These are phyloP conservation scores for Talaromyces nanjingensis DNA, from an alignment of 495 filamentous ascomycete species.

Conservation along the genomic window DNA sequence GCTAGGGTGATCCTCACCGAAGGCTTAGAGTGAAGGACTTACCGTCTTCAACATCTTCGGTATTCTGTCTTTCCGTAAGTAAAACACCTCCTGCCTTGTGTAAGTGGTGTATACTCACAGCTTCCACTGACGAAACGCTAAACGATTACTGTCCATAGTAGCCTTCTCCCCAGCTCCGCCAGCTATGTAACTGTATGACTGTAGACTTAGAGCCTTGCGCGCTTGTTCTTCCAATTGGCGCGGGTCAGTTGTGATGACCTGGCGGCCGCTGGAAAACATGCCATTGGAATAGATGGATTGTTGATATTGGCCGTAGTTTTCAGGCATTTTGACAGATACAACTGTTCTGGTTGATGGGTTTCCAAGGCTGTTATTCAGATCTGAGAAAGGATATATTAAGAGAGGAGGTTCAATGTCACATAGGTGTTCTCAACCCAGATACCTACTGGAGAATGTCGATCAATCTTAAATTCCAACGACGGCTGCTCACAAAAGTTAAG, in stretches of 20 bases:
- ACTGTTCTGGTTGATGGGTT: too few species aligned
- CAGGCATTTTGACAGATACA: conserved; percentile 21
- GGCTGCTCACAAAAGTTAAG: not conserved
- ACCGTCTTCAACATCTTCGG: conserved; percentile 35
- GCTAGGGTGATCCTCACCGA: not conserved
- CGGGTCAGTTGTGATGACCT: conserved; percentile 53
- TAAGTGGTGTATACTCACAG: conserved; percentile 24
- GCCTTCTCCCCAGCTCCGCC: conserved; percentile 60
- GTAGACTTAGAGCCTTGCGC: conserved; percentile 34
- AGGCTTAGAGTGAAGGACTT: not conserved
- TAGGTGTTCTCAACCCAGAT: not conserved
- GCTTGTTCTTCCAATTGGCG: conserved; percentile 53
- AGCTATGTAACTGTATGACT: conserved; percentile 53
- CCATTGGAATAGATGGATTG: conserved; percentile 44
- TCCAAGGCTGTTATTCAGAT: too few species aligned
- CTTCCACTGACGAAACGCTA: conserved; percentile 62
- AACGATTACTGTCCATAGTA: conserved; percentile 58
- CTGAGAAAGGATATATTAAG: not conserved
- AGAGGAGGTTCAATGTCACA: not conserved
- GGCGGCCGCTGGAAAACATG: conserved; percentile 37
- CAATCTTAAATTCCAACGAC: not conserved
- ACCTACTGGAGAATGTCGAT: not conserved
- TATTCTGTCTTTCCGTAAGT: conserved; percentile 18
- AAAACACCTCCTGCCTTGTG: not conserved
- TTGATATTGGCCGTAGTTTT: conserved; percentile 40